Conservation (phyloP, 345 rosid genomes). For the Lepidium aucheri region DNA sequence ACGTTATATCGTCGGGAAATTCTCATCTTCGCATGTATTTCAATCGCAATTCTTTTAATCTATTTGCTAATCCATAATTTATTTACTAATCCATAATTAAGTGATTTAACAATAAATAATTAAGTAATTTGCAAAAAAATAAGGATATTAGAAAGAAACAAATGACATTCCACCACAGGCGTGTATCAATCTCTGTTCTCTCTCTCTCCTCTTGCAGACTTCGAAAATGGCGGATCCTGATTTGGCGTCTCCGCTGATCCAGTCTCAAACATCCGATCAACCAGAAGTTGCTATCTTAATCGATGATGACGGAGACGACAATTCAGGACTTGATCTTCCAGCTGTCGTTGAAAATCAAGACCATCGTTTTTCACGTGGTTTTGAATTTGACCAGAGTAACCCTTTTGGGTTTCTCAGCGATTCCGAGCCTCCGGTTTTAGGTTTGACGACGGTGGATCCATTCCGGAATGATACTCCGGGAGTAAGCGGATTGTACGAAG, state of each 20-base stretch:
- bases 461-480: conserved; percentile 54
- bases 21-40: too few relatives aligned
- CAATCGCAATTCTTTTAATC: too few relatives aligned
- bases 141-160: background rate
- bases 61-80: background rate
- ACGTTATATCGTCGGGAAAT: too few relatives aligned
- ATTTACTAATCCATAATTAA: background rate
- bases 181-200: conserved; percentile 16
- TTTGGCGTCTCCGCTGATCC: conserved; percentile 51
- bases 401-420: conserved; percentile 61
- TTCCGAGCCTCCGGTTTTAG: conserved; percentile 39
- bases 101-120: background rate
- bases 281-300: conserved; percentile 41
- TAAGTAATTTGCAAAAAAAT: background rate
- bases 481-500: conserved; percentile 63
- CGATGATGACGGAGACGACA: conserved; percentile 25
- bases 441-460: conserved; percentile 55
- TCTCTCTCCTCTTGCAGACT: background rate
- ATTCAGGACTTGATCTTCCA: conserved; percentile 10
- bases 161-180: conserved; percentile 26
- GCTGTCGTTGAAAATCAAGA: background rate
- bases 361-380: conserved; percentile 4
- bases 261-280: conserved; percentile 33
- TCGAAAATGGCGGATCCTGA: conserved; percentile 49
- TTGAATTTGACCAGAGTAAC: conserved; percentile 18